Evolutionary conservation across 164 flowering plant species (phyloP), one percentile per base, ranked within the genome.

Genomic region (Akebia trifoliata): DNA sequence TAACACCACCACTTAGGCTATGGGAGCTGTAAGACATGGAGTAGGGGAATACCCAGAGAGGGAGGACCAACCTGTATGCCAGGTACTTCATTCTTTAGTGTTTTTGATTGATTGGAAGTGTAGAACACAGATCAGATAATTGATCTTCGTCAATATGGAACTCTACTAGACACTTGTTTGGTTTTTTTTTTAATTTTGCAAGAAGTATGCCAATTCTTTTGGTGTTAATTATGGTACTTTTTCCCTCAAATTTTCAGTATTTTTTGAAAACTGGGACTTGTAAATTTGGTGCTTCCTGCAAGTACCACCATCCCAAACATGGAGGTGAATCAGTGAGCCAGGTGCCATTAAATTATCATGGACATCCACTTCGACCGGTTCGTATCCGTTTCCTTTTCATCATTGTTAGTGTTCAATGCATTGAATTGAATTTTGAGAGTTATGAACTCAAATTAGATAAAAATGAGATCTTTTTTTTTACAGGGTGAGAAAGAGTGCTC

Each of bases 401-500:
- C 10, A n/a, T 17, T 29, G 20, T 34, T 48, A 6, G 29, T 60
- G 8, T 50, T 30, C 29, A 53, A 22, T 4, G 17, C 36, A 11
- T 37, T 35, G 25, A 11, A 12, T 22, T 4, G 31, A 36, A 35
- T 8, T 6, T 36, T 35, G 43, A 29, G 8, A 6, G 47, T 30
- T 18, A 18, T 30, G 22, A 28, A 17, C 24, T 55, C 29, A 37
- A 42, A 12, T 42, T 31, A 31, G n/a, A 11, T 21, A 28, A 0
- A 8, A 44, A 20, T 24, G 46, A 52, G 42, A 14, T 31, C 0
- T 9, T 46, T 29, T 8, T 55, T 46, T n/a, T 14, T 5, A 51
- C 81, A 94, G 99, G 97, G 96, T 43, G 97, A 94, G 69, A 86
- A 78, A 37, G 99, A 90, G 69, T 94, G 99, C 59, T 72, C 88